Percentiles rank a stretch among this genome's conserved stretches.
These are phyloP conservation scores for Sicyos edulis DNA, from an alignment of 306 rosid genomes.

Conservation along the genomic window DNA sequence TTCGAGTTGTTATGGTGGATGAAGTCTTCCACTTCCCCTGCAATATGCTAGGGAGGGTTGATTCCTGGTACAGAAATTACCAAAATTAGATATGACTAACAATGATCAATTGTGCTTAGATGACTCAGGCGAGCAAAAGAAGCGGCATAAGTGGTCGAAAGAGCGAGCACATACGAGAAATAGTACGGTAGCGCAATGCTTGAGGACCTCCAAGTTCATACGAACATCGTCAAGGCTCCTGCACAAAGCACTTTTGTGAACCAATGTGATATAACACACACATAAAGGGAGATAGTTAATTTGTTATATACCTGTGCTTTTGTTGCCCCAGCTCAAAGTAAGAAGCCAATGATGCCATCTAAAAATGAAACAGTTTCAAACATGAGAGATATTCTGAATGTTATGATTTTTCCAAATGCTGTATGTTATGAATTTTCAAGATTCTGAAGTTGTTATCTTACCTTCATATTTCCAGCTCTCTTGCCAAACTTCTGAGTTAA, in stretches of 20 bases:
- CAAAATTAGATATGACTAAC: not conserved
- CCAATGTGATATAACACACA: not conserved
- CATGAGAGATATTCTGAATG: slow-evolving; percentile 3
- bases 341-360: slow-evolving; percentile 93
- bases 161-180: slow-evolving; percentile 53
- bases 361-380: slow-evolving; percentile 20
- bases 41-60: slow-evolving; percentile 65
- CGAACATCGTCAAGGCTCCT: slow-evolving; percentile 97
- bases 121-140: not conserved
- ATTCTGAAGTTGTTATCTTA: slow-evolving; percentile 22
- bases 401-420: slow-evolving; percentile 23
- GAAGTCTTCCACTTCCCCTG: slow-evolving; percentile 42
- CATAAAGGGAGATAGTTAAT: not conserved
- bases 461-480: slow-evolving; percentile 99
- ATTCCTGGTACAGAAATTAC: slow-evolving; percentile 41
- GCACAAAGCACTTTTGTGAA: slow-evolving; percentile 16
- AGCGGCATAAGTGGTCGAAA: not conserved
- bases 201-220: slow-evolving; percentile 95
- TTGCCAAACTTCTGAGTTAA: slow-evolving; percentile 62
- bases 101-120: slow-evolving; percentile 5
- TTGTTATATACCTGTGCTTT: slow-evolving; percentile 60
- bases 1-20: slow-evolving; percentile 55
- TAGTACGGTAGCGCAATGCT: slow-evolving; percentile 86
- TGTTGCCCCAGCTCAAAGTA: slow-evolving; percentile 87
- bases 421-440: too few species aligned